Base-by-base conservation (phyloP, 805 yeast species). In the Candida germanica region DNA sequence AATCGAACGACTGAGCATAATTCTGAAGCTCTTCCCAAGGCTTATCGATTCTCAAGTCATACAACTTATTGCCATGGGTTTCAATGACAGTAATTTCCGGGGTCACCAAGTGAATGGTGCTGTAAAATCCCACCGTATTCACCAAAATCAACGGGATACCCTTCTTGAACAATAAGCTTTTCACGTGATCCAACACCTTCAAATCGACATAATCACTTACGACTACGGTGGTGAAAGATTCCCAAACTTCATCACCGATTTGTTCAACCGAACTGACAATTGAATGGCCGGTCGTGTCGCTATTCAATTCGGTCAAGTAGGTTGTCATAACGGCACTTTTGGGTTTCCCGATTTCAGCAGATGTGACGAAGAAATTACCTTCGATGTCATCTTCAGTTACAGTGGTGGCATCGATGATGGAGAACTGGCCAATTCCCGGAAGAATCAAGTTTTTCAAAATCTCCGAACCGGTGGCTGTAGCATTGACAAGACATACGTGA, bases 401-500 rank as follows among this genome's bases (percentile, higher is more conserved):
- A 0, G 36, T 6, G 1, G 46, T 32, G 17, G 61, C 57, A 47
- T 80, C 49, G 13, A 84, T 59, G 5, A 88, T 66, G 0, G 84
- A 74, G 41, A 83, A 70, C 11, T 67, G 51, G 3, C 94, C 91
- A 26, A 81, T 63, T 0, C 86, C 77, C 0, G 95, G 89, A 13
- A 91, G 64, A 1, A 84, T 77, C 39, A 91, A 62, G 56, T 88
- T 87, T 64, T 91, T 89, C 25, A 83, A 56, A 3, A 77, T 59
- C 56, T 91, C 98, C 3, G 79, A 70, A 1, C 82, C 77, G 0
- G 80, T 65, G 0, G 79, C 50, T 1, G 77, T 65, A 4, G 79
- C 78, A 29, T 77, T 75, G 2, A 87, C 48, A 3, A 87, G 56
- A 37, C 87, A 74, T 3, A 88, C 68, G 37, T 73, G 78, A 0